Base-by-base conservation (phyloP, 495 filamentous ascomycete genomes). In the Chlorociboria aeruginascens region DNA sequence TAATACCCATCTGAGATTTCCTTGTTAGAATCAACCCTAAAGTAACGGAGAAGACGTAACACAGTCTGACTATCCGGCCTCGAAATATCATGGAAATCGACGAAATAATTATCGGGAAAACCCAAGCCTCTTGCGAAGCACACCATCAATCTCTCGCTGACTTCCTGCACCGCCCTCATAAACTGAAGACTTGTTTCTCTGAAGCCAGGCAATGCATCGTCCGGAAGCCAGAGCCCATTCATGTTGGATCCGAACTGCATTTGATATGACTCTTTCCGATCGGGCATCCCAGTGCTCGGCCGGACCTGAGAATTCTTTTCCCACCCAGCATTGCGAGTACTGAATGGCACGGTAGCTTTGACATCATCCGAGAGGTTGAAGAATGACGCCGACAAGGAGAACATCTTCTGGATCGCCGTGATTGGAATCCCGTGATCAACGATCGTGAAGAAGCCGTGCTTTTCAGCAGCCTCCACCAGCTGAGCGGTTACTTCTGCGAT, bases 211-310 rank as follows among this genome's bases (percentile, higher is more conserved):
- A 79, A 55, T 2, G 59, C 52, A 6, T 49, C 50, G 29, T 75
- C 69, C n/a, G 66, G 55, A 9, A 76, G 64, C 80, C 79, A 83
- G 33, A 61, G 50, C 1, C 58, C 63, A 14, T 60, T 56, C 67
- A 76, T 76, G 47, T 68, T 67, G 32, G 68, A 63, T 14, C 70
- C 76, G 55, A 73, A 78, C 55, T 83, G 77, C 49, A 84, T 59
- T 53, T 80, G 76, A 50, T 80, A 74, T 12, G 67, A 73, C 51
- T 83, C 79, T 54, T 82, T 84, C 45, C 66, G 70, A 55, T 84
- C 80, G 4, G 73, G 67, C 7, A 63, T 51, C 20, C 79, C 80
- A 7, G 80, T 83, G 0, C 70, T 76, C 4, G 77, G 79, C 1
- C 78, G 69, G 9, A 82, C 62, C 45, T 83, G 80, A 14, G 77